Conservation (phyloP, 371 early-diverging fungal species). For the Amoeboaphelidium protococcarum region DNA sequence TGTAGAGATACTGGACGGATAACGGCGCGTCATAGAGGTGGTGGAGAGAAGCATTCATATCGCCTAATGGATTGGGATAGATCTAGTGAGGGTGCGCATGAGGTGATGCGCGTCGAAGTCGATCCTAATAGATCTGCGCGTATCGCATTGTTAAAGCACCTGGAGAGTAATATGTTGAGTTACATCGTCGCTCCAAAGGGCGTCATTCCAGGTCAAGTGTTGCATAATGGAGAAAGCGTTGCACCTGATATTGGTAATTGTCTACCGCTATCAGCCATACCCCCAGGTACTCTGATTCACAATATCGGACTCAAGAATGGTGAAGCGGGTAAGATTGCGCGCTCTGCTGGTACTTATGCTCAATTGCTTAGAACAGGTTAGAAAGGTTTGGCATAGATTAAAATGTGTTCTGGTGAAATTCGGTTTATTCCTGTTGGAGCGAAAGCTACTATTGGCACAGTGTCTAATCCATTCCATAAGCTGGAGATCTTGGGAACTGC, state of each 20-base stretch:
- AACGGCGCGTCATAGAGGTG: conserved; percentile 79
- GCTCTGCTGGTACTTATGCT: conserved; percentile 73
- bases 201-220: conserved; percentile 35
- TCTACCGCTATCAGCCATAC: conserved; percentile 63
- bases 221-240: conserved; percentile 14
- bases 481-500: conserved; percentile 72
- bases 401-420: conserved; percentile 64
- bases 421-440: conserved; percentile 59
- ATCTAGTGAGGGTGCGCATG: conserved; percentile 34
- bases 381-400: conserved; percentile 57
- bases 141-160: conserved; percentile 56
- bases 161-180: conserved; percentile 37
- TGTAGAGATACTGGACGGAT: conserved; percentile 60
- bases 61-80: conserved; percentile 51
- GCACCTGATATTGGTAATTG: conserved; percentile 51
- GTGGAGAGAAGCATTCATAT: conserved; percentile 71
- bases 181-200: conserved; percentile 64
- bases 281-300: conserved; percentile 71
- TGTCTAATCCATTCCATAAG: conserved; percentile 72
- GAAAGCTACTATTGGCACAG: conserved; percentile 59
- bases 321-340: conserved; percentile 55
- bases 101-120: conserved; percentile 69
- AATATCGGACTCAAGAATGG: conserved; percentile 50
- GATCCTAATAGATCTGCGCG: conserved; percentile 85
- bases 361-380: conserved; percentile 56